These are phyloP conservation scores for Colletotrichum navitas DNA, from an alignment of 2,329 filamentous ascomycete species.

Conservation along the genomic window DNA sequence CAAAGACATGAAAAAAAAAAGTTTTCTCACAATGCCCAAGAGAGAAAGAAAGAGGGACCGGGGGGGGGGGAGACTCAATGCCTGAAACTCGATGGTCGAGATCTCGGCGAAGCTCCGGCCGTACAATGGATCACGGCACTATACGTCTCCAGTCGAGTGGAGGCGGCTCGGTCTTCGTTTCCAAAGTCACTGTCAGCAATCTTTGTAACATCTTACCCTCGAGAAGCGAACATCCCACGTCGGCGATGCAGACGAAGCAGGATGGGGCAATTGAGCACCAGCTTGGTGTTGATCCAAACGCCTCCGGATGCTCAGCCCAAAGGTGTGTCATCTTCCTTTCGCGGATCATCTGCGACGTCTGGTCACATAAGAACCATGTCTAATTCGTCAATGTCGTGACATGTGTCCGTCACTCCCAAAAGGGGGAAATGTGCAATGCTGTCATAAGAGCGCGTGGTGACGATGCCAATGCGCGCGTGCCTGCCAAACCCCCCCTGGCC, in stretches of 20 bases:
- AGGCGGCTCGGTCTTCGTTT: constrained; percentile 2
- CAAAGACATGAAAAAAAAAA: constrained; percentile 26
- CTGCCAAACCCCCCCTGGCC: constrained; percentile 16
- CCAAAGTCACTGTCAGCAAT: constrained; percentile 14
- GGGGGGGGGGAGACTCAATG: constrained; percentile 1
- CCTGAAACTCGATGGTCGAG: background rate
- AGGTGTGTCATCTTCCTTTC: background rate
- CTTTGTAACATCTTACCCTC: background rate
- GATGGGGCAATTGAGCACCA: constrained; percentile 3
- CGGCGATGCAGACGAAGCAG: constrained; percentile 15
- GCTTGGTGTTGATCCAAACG: background rate
- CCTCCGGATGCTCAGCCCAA: background rate
- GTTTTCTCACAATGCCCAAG: constrained; percentile 4
- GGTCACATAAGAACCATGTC: constrained; percentile 7
- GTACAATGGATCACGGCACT: constrained; percentile 33
- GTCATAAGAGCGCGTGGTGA: constrained; percentile 36
- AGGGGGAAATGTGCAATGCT: constrained; percentile 30
- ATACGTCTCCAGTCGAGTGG: constrained; percentile 32
- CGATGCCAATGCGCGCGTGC: constrained; percentile 29
- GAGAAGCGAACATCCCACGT: constrained; percentile 18
- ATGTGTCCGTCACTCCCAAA: background rate
- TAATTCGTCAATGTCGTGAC: constrained; percentile 7
- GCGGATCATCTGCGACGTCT: constrained; percentile 2
- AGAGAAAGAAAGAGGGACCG: background rate
- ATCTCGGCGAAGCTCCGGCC: constrained; percentile 39